phyloP scores from a whole-genome alignment of 192 early-diverging fungal species.

The Phycomyces nitens region DNA sequence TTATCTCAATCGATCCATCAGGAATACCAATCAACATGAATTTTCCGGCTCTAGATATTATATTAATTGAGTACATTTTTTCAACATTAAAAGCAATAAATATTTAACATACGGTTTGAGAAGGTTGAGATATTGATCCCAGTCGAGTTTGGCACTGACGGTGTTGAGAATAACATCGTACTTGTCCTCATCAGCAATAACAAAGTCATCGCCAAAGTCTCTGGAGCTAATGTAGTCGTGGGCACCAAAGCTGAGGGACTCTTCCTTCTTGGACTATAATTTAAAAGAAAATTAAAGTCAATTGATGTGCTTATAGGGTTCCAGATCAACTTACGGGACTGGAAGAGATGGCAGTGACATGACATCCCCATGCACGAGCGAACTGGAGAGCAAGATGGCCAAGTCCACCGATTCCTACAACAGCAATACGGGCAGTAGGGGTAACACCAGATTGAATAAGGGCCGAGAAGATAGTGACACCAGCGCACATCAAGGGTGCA shows the following conservation, averaged over 20 bases:
- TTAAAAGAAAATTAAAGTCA: not conserved
- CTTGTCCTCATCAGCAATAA: conserved; percentile 17
- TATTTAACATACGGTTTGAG: conserved; percentile 24
- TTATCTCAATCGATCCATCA: conserved; percentile 34
- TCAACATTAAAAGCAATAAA: too few relatives aligned
- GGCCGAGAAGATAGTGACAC: conserved; percentile 71
- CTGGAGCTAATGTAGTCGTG: conserved; percentile 43
- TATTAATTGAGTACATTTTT: too few relatives aligned
- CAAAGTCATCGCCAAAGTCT: conserved; percentile 26
- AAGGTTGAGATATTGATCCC: conserved; percentile 37
- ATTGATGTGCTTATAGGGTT: too few relatives aligned
- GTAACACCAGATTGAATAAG: conserved; percentile 58
- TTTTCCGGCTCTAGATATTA: conserved; percentile 27
- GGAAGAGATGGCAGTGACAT: conserved; percentile 51
- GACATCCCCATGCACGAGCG: conserved; percentile 43
- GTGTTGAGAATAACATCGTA: conserved; percentile 50
- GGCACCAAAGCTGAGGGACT: conserved; percentile 54
- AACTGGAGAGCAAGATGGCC: conserved; percentile 63
- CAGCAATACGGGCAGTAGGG: conserved; percentile 61
- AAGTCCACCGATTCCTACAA: conserved; percentile 67
- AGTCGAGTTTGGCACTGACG: conserved; percentile 31
- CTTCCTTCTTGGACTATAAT: conserved; percentile 47
- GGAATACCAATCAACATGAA: conserved; percentile 23
- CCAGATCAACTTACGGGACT: conserved; percentile 13
- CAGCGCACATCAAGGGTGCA: conserved; percentile 80